Percentiles rank a stretch among this genome's conserved stretches.
These are phyloP conservation scores for Melampsora americana DNA, from an alignment of 1,284 basidiomycete genomes.

Conservation along the genomic window DNA sequence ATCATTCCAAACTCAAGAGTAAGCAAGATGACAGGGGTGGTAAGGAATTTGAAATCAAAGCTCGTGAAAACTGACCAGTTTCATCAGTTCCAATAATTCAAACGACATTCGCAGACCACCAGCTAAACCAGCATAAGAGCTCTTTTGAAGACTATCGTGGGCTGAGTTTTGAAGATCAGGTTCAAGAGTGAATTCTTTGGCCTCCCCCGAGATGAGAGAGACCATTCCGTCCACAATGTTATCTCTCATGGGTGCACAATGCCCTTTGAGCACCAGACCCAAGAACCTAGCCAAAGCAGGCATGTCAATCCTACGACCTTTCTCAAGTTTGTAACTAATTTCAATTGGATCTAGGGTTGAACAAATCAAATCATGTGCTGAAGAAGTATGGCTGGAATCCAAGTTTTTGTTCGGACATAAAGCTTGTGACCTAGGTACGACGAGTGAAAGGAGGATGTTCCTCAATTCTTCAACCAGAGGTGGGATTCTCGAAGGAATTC, in stretches of 20 bases:
- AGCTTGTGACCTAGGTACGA: conserved; percentile 57
- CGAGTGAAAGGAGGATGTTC: conserved; percentile 75
- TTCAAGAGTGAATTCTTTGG: conserved; percentile 46
- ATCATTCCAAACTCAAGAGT: conserved; percentile 30
- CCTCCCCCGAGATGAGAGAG: neutral
- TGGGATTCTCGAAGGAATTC: conserved; percentile 71
- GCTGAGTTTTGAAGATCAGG: conserved; percentile 57
- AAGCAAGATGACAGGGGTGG: conserved; percentile 18
- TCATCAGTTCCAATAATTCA: conserved; percentile 90
- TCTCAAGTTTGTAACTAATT: conserved; percentile 72
- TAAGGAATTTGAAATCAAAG: conserved; percentile 7
- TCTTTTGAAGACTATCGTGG: conserved; percentile 58
- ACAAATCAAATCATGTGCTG: conserved; percentile 53
- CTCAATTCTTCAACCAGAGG: conserved; percentile 72
- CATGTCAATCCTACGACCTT: conserved; percentile 72
- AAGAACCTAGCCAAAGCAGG: conserved; percentile 74
- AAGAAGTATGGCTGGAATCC: neutral
- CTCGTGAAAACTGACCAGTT: conserved; percentile 65
- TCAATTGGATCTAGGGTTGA: conserved; percentile 61
- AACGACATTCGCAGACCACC: conserved; percentile 77
- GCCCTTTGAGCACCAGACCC: conserved; percentile 76
- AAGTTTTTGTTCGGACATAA: conserved; percentile 52
- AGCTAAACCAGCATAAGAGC: conserved; percentile 63
- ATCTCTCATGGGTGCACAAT: conserved; percentile 91
- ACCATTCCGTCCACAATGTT: conserved; percentile 79